Evolutionary conservation across 805 yeast species (phyloP), one percentile per base, ranked within the genome.

Genomic region (Starmerella sp.): DNA sequence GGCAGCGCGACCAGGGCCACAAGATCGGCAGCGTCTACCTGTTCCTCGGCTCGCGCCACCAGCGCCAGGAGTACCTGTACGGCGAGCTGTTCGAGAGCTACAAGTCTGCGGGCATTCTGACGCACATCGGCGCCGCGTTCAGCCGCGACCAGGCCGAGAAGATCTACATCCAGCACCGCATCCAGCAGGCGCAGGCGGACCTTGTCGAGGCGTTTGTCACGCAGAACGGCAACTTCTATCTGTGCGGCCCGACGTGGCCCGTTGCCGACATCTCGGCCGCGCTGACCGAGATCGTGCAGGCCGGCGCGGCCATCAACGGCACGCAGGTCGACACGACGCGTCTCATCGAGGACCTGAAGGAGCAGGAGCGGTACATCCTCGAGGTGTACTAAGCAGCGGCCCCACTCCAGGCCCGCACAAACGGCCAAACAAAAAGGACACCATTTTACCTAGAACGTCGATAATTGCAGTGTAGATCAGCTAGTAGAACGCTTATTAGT

Each of bases 161-260:
- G 79, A 82, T 91, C 60, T 91, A 91, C 71, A 91, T 91, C 65
- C 97, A 91, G 73, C 97, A 91, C 71, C 81, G 84, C 69, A 91
- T 91, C 69, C 79, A 89, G 66, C 87, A 88, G 68, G 78, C 81
- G 56, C 72, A 87, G 65, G 77, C 75, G 52, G 83, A 80, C 45
- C 77, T 91, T 70, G 84, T 85, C 48, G 86, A 81, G 44, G 90
- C 96, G 51, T 80, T 91, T 70, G 84, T 82, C 45, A 73, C 75
- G 60, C 77, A 89, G 72, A 74, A 83, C 55, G 97, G 97, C 55
- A 83, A 89, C 30, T 91, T 91, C 79, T 91, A 91, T 74, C 77
- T 91, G 68, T 91, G 97, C 81, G 97, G 97, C 59, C 97, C 97
- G 44, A 91, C 97, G 2, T 91, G 97, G 97, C 97, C 97, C 36